A percentile compares a stretch with the other conserved stretches of the same genome.
Evolutionary conservation across 2,329 filamentous ascomycete species (phyloP).

Genomic region (Stagonosporopsis rhizophila): DNA sequence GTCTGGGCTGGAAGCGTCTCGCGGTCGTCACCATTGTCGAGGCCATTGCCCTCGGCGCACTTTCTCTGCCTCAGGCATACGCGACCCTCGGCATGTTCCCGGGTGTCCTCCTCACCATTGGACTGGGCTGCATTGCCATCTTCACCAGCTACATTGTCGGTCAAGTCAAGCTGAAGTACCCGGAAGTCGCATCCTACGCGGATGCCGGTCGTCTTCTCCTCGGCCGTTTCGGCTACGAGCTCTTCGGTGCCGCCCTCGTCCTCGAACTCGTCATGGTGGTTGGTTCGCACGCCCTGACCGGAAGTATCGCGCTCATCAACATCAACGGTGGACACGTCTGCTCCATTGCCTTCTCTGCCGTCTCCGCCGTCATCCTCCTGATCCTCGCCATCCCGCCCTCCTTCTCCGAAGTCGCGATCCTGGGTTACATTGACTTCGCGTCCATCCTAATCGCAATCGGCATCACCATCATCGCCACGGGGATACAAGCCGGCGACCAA

Average conservation of each 20-base stretch:
- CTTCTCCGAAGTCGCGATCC: constrained; percentile 22
- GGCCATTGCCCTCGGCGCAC: constrained; percentile 22
- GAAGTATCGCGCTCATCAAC: constrained; percentile 25
- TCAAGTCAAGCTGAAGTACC: constrained; percentile 23
- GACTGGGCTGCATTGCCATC: constrained; percentile 19
- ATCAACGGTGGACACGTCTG: constrained; percentile 24
- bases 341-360: constrained; percentile 22
- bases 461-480: constrained; percentile 24
- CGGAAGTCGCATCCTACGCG: constrained; percentile 21
- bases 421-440: constrained; percentile 23
- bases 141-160: constrained; percentile 24
- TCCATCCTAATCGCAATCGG: constrained; percentile 24
- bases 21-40: constrained; percentile 25
- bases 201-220: constrained; percentile 21
- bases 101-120: constrained; percentile 19
- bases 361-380: constrained; percentile 21
- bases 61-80: constrained; percentile 21
- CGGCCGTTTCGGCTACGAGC: constrained; percentile 20
- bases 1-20: constrained; percentile 24
- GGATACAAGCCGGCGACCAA: constrained; percentile 16
- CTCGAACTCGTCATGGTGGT: constrained; percentile 26
- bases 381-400: constrained; percentile 24
- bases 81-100: constrained; percentile 23
- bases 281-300: constrained; percentile 23
- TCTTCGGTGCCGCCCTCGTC: constrained; percentile 22